Base-by-base conservation (phyloP, 2,329 filamentous ascomycete species). In the Colletotrichum sojae region DNA sequence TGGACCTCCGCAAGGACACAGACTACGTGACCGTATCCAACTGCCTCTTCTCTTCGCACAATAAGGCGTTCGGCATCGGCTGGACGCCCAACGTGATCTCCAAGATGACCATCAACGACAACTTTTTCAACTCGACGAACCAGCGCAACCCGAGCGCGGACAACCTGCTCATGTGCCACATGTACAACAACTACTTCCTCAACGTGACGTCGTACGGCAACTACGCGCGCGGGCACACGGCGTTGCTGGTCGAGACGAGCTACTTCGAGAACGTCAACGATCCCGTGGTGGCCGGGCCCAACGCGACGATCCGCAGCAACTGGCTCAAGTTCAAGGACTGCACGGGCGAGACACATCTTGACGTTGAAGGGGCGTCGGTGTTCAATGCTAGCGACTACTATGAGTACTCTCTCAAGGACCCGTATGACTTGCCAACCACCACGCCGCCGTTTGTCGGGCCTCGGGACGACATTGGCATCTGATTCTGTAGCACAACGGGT, bases 61-160 rank as follows among this genome's bases (percentile, higher is more conserved):
- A 86, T 27, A 88, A 90, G 81, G 86, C 83, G 20, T 85, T 89
- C 80, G 82, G 73, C 76, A 88, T 89, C 78, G 80, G 71, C 15
- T 80, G 74, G 43, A 86, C 89, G 72, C 88, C 90, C 74, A 85
- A 77, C 1, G 88, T 87, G 67, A 82, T 87, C 73, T 80, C 90
- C 27, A 84, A 80, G 73, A 81, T 90, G 58, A 90, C 88, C 43
- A 88, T 86, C 76, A 80, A 81, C 78, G 85, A 88, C 79, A 89
- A 89, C 82, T 83, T 86, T 81, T 88, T 82, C 81, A 73, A 76
- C 67, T 89, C 89, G 78, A 79, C 89, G 74, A 88, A 89, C 81
- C 86, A 83, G 10, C 86, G 87, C 62, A 80, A 80, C 4, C 87
- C 88, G 6, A 82, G 81, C 71, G 3, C 74, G 72, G 12, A 76